These are phyloP conservation scores for Durio zibethinus DNA, from an alignment of 345 rosid species.

Conservation along the genomic window DNA sequence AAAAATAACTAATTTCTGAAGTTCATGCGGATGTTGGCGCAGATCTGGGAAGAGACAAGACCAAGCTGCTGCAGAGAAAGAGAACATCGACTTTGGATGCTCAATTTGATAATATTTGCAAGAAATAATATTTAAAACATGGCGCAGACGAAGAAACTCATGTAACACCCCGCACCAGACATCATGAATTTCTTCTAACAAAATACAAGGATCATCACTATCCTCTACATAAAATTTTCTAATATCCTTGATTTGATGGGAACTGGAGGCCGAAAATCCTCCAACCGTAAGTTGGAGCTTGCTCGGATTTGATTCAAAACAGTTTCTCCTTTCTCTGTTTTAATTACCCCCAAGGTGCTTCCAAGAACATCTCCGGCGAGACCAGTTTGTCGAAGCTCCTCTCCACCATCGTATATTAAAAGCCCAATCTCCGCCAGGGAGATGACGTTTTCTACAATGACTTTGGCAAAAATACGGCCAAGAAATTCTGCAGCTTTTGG, in stretches of 20 bases:
- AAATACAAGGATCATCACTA: conserved; percentile 39
- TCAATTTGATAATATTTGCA: conserved; percentile 1
- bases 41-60: too few relatives aligned
- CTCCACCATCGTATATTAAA: conserved; percentile 65
- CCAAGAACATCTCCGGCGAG: conserved; percentile 87
- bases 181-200: conserved; percentile 21
- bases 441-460: conserved; percentile 44
- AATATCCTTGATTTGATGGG: conserved; percentile 60
- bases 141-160: conserved; percentile 25
- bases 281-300: conserved; percentile 55
- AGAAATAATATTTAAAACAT: background rate
- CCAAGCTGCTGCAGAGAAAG: background rate
- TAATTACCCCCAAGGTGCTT: conserved; percentile 59
- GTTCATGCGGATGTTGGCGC: too few relatives aligned
- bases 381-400: conserved; percentile 55
- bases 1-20: background rate
- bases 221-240: conserved; percentile 66
- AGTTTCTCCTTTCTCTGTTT: conserved; percentile 56
- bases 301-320: conserved; percentile 44
- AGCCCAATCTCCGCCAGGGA: conserved; percentile 52
- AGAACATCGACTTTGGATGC: background rate
- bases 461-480: conserved; percentile 60
- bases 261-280: conserved; percentile 65
- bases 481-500: conserved; percentile 91
- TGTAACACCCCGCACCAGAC: conserved; percentile 18